Evolutionary conservation across 2,329 filamentous ascomycete species (phyloP).

Genomic region (Colletotrichum chrysophilum): DNA sequence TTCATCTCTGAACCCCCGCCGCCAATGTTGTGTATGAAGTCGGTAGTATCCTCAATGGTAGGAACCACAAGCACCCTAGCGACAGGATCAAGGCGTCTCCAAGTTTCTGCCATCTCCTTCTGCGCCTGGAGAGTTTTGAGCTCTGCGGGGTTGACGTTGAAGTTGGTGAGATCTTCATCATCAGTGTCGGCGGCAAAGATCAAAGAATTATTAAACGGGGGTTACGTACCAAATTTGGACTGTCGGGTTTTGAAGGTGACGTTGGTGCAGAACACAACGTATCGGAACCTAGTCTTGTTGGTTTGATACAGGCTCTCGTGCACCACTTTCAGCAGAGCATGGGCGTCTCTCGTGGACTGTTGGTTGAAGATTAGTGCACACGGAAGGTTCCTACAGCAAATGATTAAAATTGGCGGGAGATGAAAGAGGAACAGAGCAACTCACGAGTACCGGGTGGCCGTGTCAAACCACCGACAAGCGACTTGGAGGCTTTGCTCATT

Average conservation of each 20-base stretch:
- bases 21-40: neutral
- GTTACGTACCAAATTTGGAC: neutral
- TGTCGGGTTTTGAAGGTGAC: neutral
- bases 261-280: neutral
- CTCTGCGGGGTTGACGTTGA: neutral
- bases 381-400: neutral
- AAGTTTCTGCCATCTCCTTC: neutral
- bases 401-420: too few species aligned
- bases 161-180: neutral
- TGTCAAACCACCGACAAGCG: neutral
- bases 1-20: neutral
- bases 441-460: neutral
- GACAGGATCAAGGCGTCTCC: neutral
- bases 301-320: neutral
- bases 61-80: neutral
- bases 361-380: neutral
- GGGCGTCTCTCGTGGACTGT: neutral
- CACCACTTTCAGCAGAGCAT: neutral
- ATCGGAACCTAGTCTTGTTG: neutral
- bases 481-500: neutral
- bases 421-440: accelerated
- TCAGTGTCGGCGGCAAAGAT: neutral
- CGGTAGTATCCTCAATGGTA: neutral
- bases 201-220: neutral
- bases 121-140: neutral